Evolutionary conservation across 1,284 basidiomycete genomes (phyloP), one percentile per base, ranked within the genome.

Genomic region (Cryptococcus sp.): DNA sequence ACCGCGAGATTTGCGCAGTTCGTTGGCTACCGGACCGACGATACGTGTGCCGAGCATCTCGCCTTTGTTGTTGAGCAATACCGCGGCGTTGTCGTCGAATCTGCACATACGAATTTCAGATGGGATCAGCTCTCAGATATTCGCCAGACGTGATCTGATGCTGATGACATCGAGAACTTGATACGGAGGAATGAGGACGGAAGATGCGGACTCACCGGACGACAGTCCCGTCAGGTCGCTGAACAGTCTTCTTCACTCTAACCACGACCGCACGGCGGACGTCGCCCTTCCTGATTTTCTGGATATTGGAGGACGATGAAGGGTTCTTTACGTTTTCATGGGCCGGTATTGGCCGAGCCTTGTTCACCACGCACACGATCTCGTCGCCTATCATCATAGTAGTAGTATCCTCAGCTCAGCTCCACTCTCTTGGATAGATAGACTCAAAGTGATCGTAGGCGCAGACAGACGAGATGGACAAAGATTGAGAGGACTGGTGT

Each of bases 1-100:
- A 39, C 72, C 74, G 25, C 63, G 65, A n/a, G 68, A 46, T 60
- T 76, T 71, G 65, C 93, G 84, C 72, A 98, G 78, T 73, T 97
- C 94, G 4, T 89, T 88, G 60, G 90, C 93, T 19, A 98, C 94
- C 42, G 95, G 88, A 0, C 95, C 93, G 71, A 89, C 90, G 64
- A 99, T 92, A 70, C 95, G 86, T 59, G 94, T 96, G 7, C 93
- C 95, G 61, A 98, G 77, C 87, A 98, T 93, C 80, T 99, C 95
- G 68, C 89, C 87, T 81, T 97, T 98, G 82, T 92, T 92, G 80
- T 99, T 99, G 61, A 99, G 80, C 31, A 99, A 81, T 1, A 99
- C 93, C 38, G 88, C 94, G 0, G 96, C 96, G 74, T 98, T 98
- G 83, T 99, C 96, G 80, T 99, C 96, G 79, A 99, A 99, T 51